phyloP scores from a whole-genome alignment of 208 protist genomes.

The Phytomonas sp. region DNA sequence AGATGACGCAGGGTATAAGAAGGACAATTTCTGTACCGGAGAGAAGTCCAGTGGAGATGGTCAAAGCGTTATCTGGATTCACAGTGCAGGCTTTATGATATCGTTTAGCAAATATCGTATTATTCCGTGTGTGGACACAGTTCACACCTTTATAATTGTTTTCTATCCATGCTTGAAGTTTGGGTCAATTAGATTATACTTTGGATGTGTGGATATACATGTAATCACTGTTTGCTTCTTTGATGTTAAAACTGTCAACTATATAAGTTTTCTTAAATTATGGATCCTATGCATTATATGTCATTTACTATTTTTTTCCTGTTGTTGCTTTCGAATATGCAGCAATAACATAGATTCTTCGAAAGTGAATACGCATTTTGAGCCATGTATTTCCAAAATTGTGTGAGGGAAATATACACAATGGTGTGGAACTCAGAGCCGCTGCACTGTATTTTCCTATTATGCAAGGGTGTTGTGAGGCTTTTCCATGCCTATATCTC shows the following conservation, averaged over 20 bases:
- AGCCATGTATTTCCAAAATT: background rate
- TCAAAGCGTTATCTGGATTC: too few relatives aligned
- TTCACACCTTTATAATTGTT: background rate
- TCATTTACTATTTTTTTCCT: background rate
- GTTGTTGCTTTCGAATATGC: background rate
- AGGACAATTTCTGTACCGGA: too few relatives aligned
- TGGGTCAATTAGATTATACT: constrained; percentile 20
- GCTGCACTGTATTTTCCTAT: background rate
- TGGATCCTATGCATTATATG: background rate
- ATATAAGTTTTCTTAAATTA: background rate
- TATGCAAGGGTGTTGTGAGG: background rate
- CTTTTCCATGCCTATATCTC: background rate
- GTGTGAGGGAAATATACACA: background rate
- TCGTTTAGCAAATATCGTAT: constrained; percentile 11
- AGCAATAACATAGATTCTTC: background rate
- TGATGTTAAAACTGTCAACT: background rate
- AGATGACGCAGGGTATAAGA: too few relatives aligned
- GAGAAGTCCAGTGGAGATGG: too few relatives aligned
- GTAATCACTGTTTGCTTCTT: background rate
- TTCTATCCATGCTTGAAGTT: constrained; percentile 12
- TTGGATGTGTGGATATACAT: constrained; percentile 7
- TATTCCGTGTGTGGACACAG: background rate
- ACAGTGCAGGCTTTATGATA: constrained; percentile 8
- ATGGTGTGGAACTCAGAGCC: background rate
- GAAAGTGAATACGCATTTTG: background rate